These are phyloP conservation scores for Aureobasidium sp. DNA, from an alignment of 2,329 filamentous ascomycete genomes.

Conservation along the genomic window DNA sequence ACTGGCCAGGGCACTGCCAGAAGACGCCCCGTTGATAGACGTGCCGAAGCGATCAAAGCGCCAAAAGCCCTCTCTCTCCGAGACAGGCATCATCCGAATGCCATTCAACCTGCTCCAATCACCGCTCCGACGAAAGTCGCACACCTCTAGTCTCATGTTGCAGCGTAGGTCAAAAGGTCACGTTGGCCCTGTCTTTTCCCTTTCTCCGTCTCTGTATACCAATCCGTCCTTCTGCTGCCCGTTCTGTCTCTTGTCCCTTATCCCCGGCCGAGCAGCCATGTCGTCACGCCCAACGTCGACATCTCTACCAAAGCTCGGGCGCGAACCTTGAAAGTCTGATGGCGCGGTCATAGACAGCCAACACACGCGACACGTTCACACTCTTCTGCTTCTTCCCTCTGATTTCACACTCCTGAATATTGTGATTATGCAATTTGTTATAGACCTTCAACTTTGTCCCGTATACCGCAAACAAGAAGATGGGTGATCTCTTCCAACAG, in stretches of 20 bases:
- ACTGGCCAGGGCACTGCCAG: not conserved
- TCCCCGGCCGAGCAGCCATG: not conserved
- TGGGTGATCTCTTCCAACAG: constrained; percentile 14
- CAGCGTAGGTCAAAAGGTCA: not conserved
- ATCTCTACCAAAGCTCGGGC: constrained; percentile 2
- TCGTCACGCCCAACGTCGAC: not conserved
- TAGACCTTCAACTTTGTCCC: constrained; percentile 1
- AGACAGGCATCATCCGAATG: not conserved
- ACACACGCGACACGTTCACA: not conserved
- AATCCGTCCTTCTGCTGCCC: not conserved
- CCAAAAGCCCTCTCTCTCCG: not conserved
- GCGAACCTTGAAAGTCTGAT: constrained; percentile 9
- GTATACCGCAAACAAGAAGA: constrained; percentile 9
- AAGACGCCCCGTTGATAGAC: not conserved
- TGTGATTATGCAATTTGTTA: constrained; percentile 12
- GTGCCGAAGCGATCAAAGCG: not conserved
- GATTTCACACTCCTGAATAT: not conserved
- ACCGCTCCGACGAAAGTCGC: not conserved
- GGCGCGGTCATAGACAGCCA: constrained; percentile 1
- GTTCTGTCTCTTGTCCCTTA: not conserved
- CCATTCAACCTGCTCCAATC: not conserved
- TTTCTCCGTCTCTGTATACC: not conserved
- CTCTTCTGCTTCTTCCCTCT: not conserved
- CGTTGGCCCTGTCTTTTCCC: not conserved
- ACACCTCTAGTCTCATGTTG: not conserved